These are phyloP conservation scores for Haplosporangium gracile DNA, from an alignment of 192 early-diverging fungal genomes.

Conservation along the genomic window DNA sequence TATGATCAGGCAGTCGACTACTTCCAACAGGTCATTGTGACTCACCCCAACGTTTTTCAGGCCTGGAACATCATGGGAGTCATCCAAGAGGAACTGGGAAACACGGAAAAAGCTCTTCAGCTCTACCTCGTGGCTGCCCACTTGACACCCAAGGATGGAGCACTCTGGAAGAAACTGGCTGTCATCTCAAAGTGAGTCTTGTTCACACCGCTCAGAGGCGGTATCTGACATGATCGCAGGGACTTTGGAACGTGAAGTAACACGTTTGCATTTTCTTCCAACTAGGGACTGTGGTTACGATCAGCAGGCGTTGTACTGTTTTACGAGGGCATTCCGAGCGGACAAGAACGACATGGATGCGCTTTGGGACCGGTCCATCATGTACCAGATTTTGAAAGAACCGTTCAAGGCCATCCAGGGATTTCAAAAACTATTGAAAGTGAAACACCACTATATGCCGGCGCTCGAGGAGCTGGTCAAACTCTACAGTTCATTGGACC, in stretches of 20 bases:
- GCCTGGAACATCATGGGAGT: conserved; percentile 94
- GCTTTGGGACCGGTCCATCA: conserved; percentile 75
- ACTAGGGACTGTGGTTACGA: conserved; percentile 70
- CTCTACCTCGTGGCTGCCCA: conserved; percentile 93
- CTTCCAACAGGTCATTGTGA: conserved; percentile 83
- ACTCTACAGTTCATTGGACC: conserved; percentile 47
- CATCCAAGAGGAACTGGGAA: conserved; percentile 90
- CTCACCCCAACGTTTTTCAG: conserved; percentile 74
- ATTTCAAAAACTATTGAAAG: conserved; percentile 35
- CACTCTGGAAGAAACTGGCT: conserved; percentile 88
- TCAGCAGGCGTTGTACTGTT: conserved; percentile 90
- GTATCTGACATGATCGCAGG: neutral
- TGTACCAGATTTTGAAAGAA: conserved; percentile 70
- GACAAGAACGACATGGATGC: conserved; percentile 77
- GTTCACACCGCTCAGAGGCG: neutral
- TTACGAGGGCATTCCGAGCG: conserved; percentile 72
- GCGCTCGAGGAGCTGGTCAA: conserved; percentile 42
- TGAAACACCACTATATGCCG: conserved; percentile 45
- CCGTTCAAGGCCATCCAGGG: conserved; percentile 61
- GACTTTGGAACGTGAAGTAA: neutral
- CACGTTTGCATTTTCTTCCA: neutral
- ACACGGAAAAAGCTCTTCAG: conserved; percentile 78
- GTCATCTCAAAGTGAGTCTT: conserved; percentile 72
- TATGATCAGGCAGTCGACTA: conserved; percentile 79
- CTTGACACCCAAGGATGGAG: conserved; percentile 76